phyloP scores from a whole-genome alignment of 768 basidiomycete genomes.

The Kwoniella pini region DNA sequence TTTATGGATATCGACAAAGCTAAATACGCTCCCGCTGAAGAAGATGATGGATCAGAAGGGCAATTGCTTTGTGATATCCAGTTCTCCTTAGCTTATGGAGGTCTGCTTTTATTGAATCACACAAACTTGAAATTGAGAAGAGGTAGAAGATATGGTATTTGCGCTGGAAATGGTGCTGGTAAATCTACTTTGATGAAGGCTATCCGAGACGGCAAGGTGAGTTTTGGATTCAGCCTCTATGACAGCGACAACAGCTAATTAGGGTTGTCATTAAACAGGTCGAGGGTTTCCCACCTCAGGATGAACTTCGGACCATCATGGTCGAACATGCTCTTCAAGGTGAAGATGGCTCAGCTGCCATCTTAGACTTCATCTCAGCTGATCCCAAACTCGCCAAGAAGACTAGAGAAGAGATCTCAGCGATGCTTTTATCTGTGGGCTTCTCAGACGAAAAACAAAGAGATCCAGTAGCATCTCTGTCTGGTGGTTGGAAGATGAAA shows the following conservation, averaged over 20 bases:
- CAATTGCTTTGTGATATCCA: constrained; percentile 88
- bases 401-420: constrained; percentile 70
- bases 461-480: constrained; percentile 82
- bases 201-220: constrained; percentile 78
- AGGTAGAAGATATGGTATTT: constrained; percentile 90
- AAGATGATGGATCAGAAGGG: constrained; percentile 67
- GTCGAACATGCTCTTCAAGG: constrained; percentile 96
- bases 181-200: constrained; percentile 96
- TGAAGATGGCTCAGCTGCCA: constrained; percentile 77
- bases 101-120: constrained; percentile 88
- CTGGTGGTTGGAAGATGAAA: constrained; percentile 99
- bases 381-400: constrained; percentile 69
- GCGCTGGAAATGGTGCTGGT: constrained; percentile 93
- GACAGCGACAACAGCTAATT: not conserved
- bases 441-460: constrained; percentile 83
- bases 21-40: constrained; percentile 60
- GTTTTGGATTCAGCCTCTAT: constrained; percentile 54
- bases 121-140: constrained; percentile 85
- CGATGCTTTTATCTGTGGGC: constrained; percentile 81
- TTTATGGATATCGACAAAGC: constrained; percentile 77
- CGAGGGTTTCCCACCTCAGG: constrained; percentile 91
- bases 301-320: constrained; percentile 86
- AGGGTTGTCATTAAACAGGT: constrained; percentile 34
- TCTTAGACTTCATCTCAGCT: constrained; percentile 86
- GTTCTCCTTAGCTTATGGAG: constrained; percentile 94